Evolutionary conservation across 192 early-diverging fungal genomes (phyloP).

Genomic region (Coemansia sp.): DNA sequence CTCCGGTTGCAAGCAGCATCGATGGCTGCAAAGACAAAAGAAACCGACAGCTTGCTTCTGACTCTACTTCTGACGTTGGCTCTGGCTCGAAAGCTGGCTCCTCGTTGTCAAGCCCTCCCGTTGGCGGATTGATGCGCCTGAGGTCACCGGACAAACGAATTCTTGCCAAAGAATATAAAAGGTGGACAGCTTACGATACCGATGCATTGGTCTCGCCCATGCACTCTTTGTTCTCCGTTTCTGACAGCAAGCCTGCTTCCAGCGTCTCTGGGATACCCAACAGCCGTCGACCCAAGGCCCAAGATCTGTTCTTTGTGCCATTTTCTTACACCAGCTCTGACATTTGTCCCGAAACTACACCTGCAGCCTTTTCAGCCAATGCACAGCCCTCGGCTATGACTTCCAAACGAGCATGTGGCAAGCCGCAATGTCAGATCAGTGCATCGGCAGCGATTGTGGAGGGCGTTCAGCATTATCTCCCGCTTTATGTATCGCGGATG

Average conservation of each 20-base stretch:
- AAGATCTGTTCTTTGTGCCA: slow-evolving; percentile 47
- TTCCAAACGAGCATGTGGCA: slow-evolving; percentile 5
- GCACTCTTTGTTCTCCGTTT: slow-evolving; percentile 35
- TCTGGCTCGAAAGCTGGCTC: neutral
- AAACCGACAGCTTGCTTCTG: neutral
- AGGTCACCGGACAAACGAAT: slow-evolving; percentile 21
- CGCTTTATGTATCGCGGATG: slow-evolving; percentile 56
- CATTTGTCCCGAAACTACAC: neutral
- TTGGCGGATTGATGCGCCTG: slow-evolving; percentile 14
- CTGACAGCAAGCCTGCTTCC: neutral
- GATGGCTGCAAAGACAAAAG: neutral
- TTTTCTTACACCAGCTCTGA: slow-evolving; percentile 6
- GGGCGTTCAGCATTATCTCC: slow-evolving; percentile 38
- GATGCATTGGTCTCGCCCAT: slow-evolving; percentile 47
- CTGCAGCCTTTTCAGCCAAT: slow-evolving; percentile 11
- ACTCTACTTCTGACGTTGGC: too few species aligned
- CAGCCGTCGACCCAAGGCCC: slow-evolving; percentile 5
- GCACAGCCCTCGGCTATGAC: slow-evolving; percentile 6
- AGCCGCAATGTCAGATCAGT: slow-evolving; percentile 47
- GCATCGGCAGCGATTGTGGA: slow-evolving; percentile 44
- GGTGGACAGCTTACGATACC: slow-evolving; percentile 40
- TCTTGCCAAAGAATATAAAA: slow-evolving; percentile 15
- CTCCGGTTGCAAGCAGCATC: neutral
- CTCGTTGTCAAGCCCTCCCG: neutral
- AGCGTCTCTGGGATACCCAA: neutral